Evolutionary conservation across 164 flowering plant genomes (phyloP).

Genomic region (Liquidambar formosana): DNA sequence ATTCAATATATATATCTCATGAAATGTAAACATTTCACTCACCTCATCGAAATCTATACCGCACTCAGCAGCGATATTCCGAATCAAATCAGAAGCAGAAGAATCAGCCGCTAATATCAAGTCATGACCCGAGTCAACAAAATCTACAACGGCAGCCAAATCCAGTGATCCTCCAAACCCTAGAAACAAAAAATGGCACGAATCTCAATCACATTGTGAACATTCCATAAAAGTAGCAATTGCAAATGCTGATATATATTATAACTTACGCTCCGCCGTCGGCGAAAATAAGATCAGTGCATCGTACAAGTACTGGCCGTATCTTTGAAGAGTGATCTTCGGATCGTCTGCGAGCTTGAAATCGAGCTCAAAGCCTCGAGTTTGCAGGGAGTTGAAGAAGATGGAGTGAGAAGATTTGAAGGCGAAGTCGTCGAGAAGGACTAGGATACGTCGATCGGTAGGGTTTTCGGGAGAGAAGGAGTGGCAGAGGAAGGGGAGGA

Average conservation of each 20-base stretch:
- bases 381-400: conserved; percentile 72
- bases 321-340: conserved; percentile 68
- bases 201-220: neutral
- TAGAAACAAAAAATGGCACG: conserved; percentile 13
- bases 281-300: conserved; percentile 81
- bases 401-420: conserved; percentile 83
- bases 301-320: conserved; percentile 84
- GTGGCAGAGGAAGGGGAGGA: conserved; percentile 41
- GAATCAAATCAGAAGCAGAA: conserved; percentile 80
- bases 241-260: neutral
- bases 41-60: conserved; percentile 99
- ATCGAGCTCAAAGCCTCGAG: conserved; percentile 82
- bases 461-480: conserved; percentile 73
- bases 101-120: conserved; percentile 76
- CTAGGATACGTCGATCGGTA: conserved; percentile 61
- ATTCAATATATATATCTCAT: neutral
- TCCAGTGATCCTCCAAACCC: conserved; percentile 89
- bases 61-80: conserved; percentile 79
- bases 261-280: conserved; percentile 52
- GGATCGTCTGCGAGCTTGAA: conserved; percentile 91
- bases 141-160: conserved; percentile 62
- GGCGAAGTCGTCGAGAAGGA: conserved; percentile 75
- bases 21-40: neutral
- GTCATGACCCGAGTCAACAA: conserved; percentile 89
- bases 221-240: neutral